Base-by-base conservation (phyloP, 1,139 yeast genomes). In the Suhomyces yuchorum region DNA sequence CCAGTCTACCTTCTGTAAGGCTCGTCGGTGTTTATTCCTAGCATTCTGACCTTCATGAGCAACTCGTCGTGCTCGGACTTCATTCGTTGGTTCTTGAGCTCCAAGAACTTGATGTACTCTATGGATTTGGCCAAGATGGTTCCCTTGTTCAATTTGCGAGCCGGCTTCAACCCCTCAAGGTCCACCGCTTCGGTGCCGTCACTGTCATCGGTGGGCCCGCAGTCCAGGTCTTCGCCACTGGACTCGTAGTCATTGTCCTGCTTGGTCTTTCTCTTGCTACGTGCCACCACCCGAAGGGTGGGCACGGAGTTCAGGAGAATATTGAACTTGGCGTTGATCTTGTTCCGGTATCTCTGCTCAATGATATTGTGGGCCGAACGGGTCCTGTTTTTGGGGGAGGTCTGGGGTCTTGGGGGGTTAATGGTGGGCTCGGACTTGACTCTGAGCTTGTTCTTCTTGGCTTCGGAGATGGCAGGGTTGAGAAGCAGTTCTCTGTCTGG, bases 151-250 rank as follows among this genome's bases (percentile, higher is more conserved):
- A 75, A 59, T 53, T 75, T 75, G 40, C 71, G 60, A 7, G 79
- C 79, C 1, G 79, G 79, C 51, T 72, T 76, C 45, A 75, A 62
- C 3, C 78, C 80, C 58, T 74, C 78, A 34, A 74, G 61, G 47
- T 68, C 73, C 30, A 52, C 54, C 12, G 33, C 50, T 53, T 52
- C 53, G 30, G 49, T 56, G 4, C 51, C 55, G 14, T 54, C 59
- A 14, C 51, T 55, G 12, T 38, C 45, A 3, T 58, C 60, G 19
- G 56, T 33, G 14, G 44, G 36, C 15, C 34, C 46, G 15, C 46
- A 26, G 19, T 42, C 50, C 50, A 47, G 46, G 12, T 59, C 59
- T 2, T 56, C 61, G 1, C 38, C 48, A 36, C 52, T 49, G 15
- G 54, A 49, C n/a, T 53, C 57, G 33, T 39, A 44, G 30, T 57